Conservation (phyloP, 441 rosid species). For the Euphorbia corollata region DNA sequence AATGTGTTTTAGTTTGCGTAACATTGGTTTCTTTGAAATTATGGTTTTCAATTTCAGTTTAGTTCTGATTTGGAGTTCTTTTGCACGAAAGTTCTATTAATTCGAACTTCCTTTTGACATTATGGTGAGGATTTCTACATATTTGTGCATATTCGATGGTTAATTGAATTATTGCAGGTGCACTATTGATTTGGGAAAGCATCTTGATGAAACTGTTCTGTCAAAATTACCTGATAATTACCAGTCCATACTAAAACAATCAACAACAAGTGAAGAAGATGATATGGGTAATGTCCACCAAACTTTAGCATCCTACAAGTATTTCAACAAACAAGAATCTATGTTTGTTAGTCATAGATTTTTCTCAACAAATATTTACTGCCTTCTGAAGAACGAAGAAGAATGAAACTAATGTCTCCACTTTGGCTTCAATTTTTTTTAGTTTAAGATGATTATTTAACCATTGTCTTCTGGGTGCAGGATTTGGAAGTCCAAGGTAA, state of each 20-base stretch:
- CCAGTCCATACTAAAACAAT: slow-evolving; percentile 58
- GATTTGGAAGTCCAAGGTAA: slow-evolving; percentile 86
- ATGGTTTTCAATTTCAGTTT: too few relatives aligned
- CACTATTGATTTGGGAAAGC: slow-evolving; percentile 53
- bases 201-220: slow-evolving; percentile 64
- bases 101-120: too few relatives aligned
- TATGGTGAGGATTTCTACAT: too few relatives aligned
- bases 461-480: slow-evolving; percentile 34
- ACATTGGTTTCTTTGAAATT: too few relatives aligned
- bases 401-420: not conserved
- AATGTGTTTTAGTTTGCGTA: too few relatives aligned
- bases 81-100: too few relatives aligned
- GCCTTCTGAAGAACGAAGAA: too few relatives aligned
- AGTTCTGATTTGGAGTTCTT: too few relatives aligned
- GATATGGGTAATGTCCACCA: slow-evolving; percentile 55
- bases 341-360: too few relatives aligned
- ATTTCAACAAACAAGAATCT: too few relatives aligned
- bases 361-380: too few relatives aligned
- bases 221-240: slow-evolving; percentile 71
- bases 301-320: not conserved
- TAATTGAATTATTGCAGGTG: slow-evolving; percentile 35
- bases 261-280: slow-evolving; percentile 62
- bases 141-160: too few relatives aligned
- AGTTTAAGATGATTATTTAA: slow-evolving; percentile 4
- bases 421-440: not conserved